These are phyloP conservation scores for Cardamine resedifolia DNA, from an alignment of 345 rosid species.

Conservation along the genomic window DNA sequence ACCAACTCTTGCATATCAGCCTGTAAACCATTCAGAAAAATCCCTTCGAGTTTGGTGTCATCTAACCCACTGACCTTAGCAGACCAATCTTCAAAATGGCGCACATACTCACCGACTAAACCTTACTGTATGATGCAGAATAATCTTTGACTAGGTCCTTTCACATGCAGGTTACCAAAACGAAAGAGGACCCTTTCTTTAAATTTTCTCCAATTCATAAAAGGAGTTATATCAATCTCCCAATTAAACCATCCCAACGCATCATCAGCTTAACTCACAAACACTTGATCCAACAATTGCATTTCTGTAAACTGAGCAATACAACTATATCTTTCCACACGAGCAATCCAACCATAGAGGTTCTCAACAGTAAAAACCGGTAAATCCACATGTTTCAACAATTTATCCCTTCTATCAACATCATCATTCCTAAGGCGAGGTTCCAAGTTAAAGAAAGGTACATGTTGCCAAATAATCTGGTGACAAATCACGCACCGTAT, in stretches of 20 bases:
- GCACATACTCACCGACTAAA: background rate
- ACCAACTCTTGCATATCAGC: background rate
- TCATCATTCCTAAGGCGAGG: no score
- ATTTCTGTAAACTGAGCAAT: no score
- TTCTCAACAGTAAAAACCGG: no score
- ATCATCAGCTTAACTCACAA: background rate
- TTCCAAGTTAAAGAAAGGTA: no score
- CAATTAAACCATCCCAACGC: background rate
- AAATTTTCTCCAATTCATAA: background rate
- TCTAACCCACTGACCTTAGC: background rate
- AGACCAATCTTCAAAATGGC: background rate
- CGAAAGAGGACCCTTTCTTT: background rate
- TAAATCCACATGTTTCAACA: no score
- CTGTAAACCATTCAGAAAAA: no score
- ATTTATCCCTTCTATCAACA: no score
- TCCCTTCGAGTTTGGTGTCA: background rate
- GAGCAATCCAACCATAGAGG: no score
- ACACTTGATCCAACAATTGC: background rate
- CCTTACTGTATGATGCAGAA: background rate
- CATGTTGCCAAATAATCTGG: no score
- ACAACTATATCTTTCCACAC: no score
- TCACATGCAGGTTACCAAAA: background rate
- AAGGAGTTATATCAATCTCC: background rate
- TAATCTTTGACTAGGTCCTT: background rate
- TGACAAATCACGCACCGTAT: no score